Conservation (phyloP, 306 rosid genomes). For the Prosopis cineraria region DNA sequence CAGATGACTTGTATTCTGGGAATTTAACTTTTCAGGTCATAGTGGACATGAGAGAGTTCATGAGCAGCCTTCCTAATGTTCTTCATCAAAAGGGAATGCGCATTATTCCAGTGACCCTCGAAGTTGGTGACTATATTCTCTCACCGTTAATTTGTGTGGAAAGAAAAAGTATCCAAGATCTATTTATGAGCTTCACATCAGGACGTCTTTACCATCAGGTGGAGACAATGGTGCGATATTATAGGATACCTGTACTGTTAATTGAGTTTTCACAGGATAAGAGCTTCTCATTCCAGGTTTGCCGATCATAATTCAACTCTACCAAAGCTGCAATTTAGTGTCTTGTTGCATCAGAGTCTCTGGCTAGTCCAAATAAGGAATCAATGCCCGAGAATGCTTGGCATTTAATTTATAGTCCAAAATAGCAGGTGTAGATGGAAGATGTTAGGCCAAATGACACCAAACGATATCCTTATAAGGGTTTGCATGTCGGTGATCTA, state of each 20-base stretch:
- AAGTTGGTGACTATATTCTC: conserved; percentile 96
- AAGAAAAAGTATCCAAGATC: conserved; percentile 98
- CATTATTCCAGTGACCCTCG: conserved; percentile 88
- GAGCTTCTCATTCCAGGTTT: conserved; percentile 98
- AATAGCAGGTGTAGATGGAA: neutral
- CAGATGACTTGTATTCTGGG: conserved; percentile 23
- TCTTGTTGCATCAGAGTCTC: neutral
- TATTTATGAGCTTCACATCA: conserved; percentile 92
- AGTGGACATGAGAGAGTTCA: conserved; percentile 98
- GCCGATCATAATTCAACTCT: conserved; percentile 3
- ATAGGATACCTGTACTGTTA: conserved; percentile 89
- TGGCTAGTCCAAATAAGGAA: conserved; percentile 7
- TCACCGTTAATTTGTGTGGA: conserved; percentile 96
- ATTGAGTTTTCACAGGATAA: conserved; percentile 96
- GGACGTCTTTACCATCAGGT: conserved; percentile 98
- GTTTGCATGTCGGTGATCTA: too few relatives aligned
- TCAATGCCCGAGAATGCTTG: conserved; percentile 12
- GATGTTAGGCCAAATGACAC: too few relatives aligned
- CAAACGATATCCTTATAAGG: too few relatives aligned
- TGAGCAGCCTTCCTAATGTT: conserved; percentile 99
- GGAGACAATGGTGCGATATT: conserved; percentile 93
- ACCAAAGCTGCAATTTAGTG: neutral
- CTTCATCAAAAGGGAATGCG: conserved; percentile 97
- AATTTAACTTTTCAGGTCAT: conserved; percentile 69
- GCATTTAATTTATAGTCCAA: conserved; percentile 7